Evolutionary conservation across 306 rosid species (phyloP).

Genomic region (Glycine tomentella): DNA sequence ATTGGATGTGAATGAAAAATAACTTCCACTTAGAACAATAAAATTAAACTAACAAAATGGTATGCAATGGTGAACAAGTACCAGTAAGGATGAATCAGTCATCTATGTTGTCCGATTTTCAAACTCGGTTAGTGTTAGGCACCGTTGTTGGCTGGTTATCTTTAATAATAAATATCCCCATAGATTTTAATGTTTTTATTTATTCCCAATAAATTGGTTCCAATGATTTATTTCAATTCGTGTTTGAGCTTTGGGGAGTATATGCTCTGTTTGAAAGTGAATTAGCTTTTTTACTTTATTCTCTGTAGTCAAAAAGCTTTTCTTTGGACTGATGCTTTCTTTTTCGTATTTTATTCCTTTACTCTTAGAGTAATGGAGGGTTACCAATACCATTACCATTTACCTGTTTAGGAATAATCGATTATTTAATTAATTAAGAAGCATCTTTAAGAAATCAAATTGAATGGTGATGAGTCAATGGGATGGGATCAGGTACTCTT

Average conservation of each 20-base stretch:
- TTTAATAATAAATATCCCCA: too few relatives aligned
- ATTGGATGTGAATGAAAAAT: not conserved
- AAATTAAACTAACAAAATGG: not conserved
- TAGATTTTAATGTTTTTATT: not conserved
- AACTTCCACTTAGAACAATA: not conserved
- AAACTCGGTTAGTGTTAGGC: not conserved
- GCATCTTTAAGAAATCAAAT: slow-evolving; percentile 35
- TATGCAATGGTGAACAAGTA: not conserved
- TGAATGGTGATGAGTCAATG: slow-evolving; percentile 45
- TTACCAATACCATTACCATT: too few relatives aligned
- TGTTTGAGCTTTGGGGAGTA: slow-evolving; percentile 34
- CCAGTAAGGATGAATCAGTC: not conserved
- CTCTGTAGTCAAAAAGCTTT: slow-evolving; percentile 34
- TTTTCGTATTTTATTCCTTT: not conserved
- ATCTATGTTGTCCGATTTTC: not conserved
- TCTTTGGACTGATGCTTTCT: not conserved
- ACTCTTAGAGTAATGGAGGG: too few relatives aligned
- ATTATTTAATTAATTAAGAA: slow-evolving; percentile 21
- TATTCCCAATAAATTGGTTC: not conserved
- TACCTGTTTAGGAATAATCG: too few relatives aligned
- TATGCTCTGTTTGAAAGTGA: not conserved
- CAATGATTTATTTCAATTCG: slow-evolving; percentile 17
- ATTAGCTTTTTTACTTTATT: not conserved
- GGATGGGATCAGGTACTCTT: slow-evolving; percentile 35
- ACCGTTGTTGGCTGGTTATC: not conserved